Conservation (phyloP, 352 stramenopile species). For the Globisporangium recalcitrans region DNA sequence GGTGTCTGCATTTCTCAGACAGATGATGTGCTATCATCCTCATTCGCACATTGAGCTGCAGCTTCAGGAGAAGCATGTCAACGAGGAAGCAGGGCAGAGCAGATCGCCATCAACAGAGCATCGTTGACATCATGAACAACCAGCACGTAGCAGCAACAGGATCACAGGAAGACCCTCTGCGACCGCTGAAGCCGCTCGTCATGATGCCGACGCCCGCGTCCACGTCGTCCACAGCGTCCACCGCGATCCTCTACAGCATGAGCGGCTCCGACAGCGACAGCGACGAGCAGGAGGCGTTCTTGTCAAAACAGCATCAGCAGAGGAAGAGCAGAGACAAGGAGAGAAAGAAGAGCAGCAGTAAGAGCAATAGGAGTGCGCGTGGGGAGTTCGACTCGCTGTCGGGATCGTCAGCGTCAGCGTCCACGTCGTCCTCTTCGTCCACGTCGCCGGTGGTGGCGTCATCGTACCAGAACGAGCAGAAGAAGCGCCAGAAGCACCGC, state of each 20-base stretch:
- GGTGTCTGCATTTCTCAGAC: background rate
- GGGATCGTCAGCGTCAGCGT: background rate
- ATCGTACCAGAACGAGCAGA: background rate
- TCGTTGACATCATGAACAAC: background rate
- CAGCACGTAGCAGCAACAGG: background rate
- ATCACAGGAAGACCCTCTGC: background rate
- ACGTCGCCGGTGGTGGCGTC: background rate
- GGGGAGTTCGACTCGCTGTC: background rate
- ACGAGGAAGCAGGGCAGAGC: background rate
- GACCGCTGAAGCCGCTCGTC: constrained; percentile 1
- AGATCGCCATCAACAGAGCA: background rate
- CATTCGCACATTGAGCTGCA: background rate
- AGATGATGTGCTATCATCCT: background rate
- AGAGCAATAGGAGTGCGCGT: background rate
- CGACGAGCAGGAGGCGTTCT: constrained; percentile 6
- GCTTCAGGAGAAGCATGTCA: background rate
- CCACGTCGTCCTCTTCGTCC: background rate
- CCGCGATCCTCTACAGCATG: constrained; percentile 5
- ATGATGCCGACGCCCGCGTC: constrained; percentile 12
- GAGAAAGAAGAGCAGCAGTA: background rate
- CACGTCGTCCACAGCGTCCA: constrained; percentile 9
- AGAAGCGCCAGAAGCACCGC: constrained; percentile 1
- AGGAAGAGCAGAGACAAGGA: background rate
- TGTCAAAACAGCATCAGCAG: background rate
- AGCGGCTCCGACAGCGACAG: constrained; percentile 10